These are phyloP conservation scores for Aspergillus tanneri DNA, from an alignment of 2,329 filamentous ascomycete species.

Conservation along the genomic window DNA sequence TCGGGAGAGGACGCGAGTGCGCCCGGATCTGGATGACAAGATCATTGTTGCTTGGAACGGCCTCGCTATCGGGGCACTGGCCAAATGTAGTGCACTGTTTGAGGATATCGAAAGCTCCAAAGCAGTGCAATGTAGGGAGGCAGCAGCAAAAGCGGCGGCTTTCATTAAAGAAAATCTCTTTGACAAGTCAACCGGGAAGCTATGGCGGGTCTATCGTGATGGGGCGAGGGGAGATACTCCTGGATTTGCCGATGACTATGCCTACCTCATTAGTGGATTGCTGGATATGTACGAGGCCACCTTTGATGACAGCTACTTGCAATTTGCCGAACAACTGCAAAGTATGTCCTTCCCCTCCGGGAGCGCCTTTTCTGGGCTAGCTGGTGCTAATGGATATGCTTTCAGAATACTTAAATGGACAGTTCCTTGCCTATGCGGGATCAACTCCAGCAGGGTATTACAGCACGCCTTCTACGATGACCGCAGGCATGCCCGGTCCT, in stretches of 20 bases:
- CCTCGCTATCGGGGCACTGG: slow-evolving; percentile 78
- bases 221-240: slow-evolving; percentile 61
- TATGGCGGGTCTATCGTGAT: slow-evolving; percentile 74
- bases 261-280: slow-evolving; percentile 79
- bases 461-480: slow-evolving; percentile 46
- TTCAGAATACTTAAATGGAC: slow-evolving; percentile 66
- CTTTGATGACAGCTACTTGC: slow-evolving; percentile 69
- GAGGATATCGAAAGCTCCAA: slow-evolving; percentile 57
- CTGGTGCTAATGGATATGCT: slow-evolving; percentile 16
- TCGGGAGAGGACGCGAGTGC: slow-evolving; percentile 70
- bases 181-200: slow-evolving; percentile 58
- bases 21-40: slow-evolving; percentile 82
- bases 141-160: slow-evolving; percentile 65
- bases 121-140: slow-evolving; percentile 60
- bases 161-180: slow-evolving; percentile 77
- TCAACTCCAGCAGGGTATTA: slow-evolving; percentile 43
- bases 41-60: slow-evolving; percentile 87
- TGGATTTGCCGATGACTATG: slow-evolving; percentile 92
- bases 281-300: slow-evolving; percentile 83
- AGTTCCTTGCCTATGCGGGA: slow-evolving; percentile 69
- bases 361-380: neutral
- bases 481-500: slow-evolving; percentile 58
- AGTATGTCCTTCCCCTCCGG: slow-evolving; percentile 47
- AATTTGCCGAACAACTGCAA: slow-evolving; percentile 81
- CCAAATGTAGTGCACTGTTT: slow-evolving; percentile 70